Percentiles rank a stretch among this genome's conserved stretches.
phyloP scores from a whole-genome alignment of 2,329 filamentous ascomycete genomes.

The Xylariaceae sp. region DNA sequence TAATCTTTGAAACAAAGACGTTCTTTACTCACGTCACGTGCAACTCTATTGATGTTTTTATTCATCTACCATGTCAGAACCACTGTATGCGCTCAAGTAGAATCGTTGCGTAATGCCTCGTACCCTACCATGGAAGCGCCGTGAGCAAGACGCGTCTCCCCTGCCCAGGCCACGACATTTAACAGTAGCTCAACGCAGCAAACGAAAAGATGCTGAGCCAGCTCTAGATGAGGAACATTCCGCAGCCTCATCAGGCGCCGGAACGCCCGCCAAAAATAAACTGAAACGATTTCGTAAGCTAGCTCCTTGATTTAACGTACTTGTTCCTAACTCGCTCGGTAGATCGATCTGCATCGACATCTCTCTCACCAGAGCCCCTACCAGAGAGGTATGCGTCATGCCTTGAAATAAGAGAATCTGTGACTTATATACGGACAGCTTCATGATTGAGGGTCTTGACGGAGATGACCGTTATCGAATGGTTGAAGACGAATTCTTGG shows the following conservation, averaged over 20 bases:
- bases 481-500: conserved; percentile 81
- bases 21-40: no score
- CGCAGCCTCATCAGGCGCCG: conserved; percentile 15
- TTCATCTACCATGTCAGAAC: background rate
- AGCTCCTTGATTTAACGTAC: background rate
- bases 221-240: conserved; percentile 15
- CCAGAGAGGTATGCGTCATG: conserved; percentile 49
- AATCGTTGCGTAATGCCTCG: conserved; percentile 50
- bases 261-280: conserved; percentile 12
- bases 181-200: conserved; percentile 24
- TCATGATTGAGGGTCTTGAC: conserved; percentile 68
- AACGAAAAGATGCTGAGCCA: conserved; percentile 17
- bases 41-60: no score
- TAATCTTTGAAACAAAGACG: no score
- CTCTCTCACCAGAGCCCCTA: conserved; percentile 57
- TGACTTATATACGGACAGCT: conserved; percentile 45
- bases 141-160: conserved; percentile 25
- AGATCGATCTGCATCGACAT: conserved; percentile 54
- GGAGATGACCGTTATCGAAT: conserved; percentile 79
- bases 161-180: conserved; percentile 18
- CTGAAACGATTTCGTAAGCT: conserved; percentile 21
- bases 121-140: conserved; percentile 57
- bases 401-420: background rate
- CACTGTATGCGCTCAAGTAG: conserved; percentile 1
- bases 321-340: conserved; percentile 9